Conservation (phyloP, 2,329 filamentous ascomycete genomes). For the Amylocarpus encephaloides region DNA sequence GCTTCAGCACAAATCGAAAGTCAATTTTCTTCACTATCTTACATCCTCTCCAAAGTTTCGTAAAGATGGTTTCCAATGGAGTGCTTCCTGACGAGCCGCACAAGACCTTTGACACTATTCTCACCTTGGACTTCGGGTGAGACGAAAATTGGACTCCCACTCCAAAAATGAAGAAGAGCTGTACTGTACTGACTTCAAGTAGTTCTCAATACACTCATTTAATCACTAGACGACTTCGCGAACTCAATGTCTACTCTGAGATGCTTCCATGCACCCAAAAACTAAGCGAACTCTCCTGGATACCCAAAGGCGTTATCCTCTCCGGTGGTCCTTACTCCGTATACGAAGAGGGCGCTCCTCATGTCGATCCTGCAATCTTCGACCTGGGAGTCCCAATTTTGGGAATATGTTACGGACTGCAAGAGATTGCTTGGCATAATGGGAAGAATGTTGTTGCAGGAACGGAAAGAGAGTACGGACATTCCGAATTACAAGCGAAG, state of each 20-base stretch:
- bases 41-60: neutral
- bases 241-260: slow-evolving; percentile 78
- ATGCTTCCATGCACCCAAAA: slow-evolving; percentile 85
- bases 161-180: neutral
- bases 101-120: slow-evolving; percentile 46
- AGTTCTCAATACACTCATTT: slow-evolving; percentile 66
- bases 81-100: slow-evolving; percentile 23
- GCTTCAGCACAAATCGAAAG: neutral
- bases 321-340: slow-evolving; percentile 70
- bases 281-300: slow-evolving; percentile 67
- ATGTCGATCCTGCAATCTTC: slow-evolving; percentile 77
- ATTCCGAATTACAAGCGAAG: slow-evolving; percentile 47
- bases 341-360: slow-evolving; percentile 70
- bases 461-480: slow-evolving; percentile 41
- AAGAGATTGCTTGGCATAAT: slow-evolving; percentile 69
- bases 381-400: slow-evolving; percentile 61
- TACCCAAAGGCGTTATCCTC: slow-evolving; percentile 77
- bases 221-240: slow-evolving; percentile 56
- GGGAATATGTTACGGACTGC: slow-evolving; percentile 41
- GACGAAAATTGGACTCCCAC: slow-evolving; percentile 4
- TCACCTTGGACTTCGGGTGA: slow-evolving; percentile 63
- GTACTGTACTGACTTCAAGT: neutral
- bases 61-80: slow-evolving; percentile 19
- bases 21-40: neutral
- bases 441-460: slow-evolving; percentile 62